Base-by-base conservation (phyloP, 495 filamentous ascomycete genomes). In the Geoglossum glabrum region DNA sequence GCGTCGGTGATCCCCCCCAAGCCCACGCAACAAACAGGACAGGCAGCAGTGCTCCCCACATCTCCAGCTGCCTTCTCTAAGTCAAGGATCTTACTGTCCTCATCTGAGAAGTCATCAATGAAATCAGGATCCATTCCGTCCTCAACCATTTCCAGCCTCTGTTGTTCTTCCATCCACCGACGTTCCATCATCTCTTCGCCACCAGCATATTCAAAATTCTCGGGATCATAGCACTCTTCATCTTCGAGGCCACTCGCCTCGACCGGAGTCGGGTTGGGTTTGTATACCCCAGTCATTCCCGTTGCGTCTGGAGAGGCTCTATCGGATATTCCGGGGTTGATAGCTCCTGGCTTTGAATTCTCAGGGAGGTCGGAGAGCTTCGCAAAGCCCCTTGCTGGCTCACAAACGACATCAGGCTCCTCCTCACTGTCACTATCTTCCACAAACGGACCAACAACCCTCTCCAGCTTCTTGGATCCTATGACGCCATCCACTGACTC, bases 21-120 rank as follows among this genome's bases (percentile, higher is more conserved):
- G 63, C 69, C 79, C 33, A 70, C 71, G 62, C 77, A 75, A 63
- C 90, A 96, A 46, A 95, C 79, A 0, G 90, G 90, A 70, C 90
- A 96, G 54, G 69, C 64, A 2, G 59, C 57, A n/a, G 65, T 63
- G n/a, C 21, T 56, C 7, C 59, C 45, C 38, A 28, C 13, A 23
- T 26, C 10, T 7, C 47, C 55, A 69, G 27, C 15, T 10, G 54
- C 65, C 31, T 66, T 62, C 62, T 73, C 70, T 19, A 63, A 62
- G 28, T 65, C 64, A 62, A 59, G 13, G 61, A 9, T 59, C 30
- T 11, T 23, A 59, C 19, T 11, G n/a, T 50, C 40, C 10, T 26
- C 30, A 15, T 27, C 57, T 5, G 51, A 27, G 8, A 61, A 60
- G 1, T 60, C 58, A 34, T 67, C 65, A 9, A 63, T 38, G 6